Evolutionary conservation across 805 yeast species (phyloP), one percentile per base, ranked within the genome.

Genomic region (Yarrowia bubula): DNA sequence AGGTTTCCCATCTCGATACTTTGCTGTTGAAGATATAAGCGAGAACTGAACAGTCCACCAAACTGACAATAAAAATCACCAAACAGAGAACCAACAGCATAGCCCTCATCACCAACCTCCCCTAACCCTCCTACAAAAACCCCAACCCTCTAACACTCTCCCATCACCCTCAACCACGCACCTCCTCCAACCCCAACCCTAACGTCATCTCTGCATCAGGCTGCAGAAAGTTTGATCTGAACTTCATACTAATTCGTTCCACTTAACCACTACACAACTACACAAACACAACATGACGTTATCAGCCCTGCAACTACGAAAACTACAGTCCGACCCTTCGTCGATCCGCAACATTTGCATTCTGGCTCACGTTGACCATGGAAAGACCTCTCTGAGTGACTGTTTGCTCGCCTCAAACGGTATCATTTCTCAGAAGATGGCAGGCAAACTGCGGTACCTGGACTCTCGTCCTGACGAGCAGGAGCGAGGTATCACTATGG

Each of bases 341-440:
- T 79, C 84, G 67, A 86, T 93, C 35, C 81, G 99, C 67, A 95
- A 95, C 75, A 90, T 95, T 48, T 95, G 99, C 76, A 91, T 95
- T 67, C 80, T 95, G 58, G 99, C 99, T 0, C 99, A 95, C 76
- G 99, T 95, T 28, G 99, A 95, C 75, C 99, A 95, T 74, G 99
- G 99, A 32, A 95, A 95, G 77, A 95, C 99, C 0, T 90, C 98
- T 1, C 79, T 95, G 37, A 89, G 96, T 48, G 99, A 95, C 75
- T 89, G 96, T 9, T 78, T 95, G 55, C 78, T 95, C 43, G 98
- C 99, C 31, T 88, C 97, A 41, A 95, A 96, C 76, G 99, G 99
- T 60, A 92, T 95, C 74, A 92, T 95, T 50, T 93, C 99, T 0
- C 96, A 89, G 70, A 81, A 93, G 72, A 82, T 92, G 84, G 99